These are phyloP conservation scores for Trichoderma citrinoviride DNA, from an alignment of 2,329 filamentous ascomycete species.

Conservation along the genomic window DNA sequence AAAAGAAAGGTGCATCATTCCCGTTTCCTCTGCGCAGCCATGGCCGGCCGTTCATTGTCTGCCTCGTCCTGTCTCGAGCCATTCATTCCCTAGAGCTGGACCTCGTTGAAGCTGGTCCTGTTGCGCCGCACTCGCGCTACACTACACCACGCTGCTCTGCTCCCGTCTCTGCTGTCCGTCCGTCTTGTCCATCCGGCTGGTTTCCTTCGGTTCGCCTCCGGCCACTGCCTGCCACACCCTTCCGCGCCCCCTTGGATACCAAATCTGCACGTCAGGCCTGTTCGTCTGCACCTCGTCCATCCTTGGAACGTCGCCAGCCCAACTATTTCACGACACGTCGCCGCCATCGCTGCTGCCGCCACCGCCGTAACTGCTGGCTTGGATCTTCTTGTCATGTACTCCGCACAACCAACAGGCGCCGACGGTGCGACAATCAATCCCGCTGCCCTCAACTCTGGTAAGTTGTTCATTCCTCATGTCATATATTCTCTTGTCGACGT, in stretches of 20 bases:
- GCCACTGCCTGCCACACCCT: constrained; percentile 24
- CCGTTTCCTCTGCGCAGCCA: constrained; percentile 4
- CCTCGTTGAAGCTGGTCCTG: constrained; percentile 13
- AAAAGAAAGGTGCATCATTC: not conserved
- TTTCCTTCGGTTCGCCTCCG: constrained; percentile 10
- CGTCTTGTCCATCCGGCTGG: constrained; percentile 5
- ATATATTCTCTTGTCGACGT: not conserved
- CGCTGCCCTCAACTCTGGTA: constrained; percentile 80
- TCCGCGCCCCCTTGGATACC: constrained; percentile 31
- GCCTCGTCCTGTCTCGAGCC: constrained; percentile 1
- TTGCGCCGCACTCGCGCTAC: constrained; percentile 21
- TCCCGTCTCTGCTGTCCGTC: constrained; percentile 9
- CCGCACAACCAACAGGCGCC: constrained; percentile 63
- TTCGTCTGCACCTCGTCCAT: constrained; percentile 44
- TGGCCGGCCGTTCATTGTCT: not conserved
- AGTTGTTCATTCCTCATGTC: constrained; percentile 33
- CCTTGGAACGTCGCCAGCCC: constrained; percentile 43
- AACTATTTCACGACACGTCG: constrained; percentile 63
- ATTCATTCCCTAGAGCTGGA: not conserved
- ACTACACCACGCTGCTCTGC: constrained; percentile 8
- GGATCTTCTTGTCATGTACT: constrained; percentile 38
- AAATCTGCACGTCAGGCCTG: constrained; percentile 51
- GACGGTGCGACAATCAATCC: constrained; percentile 89
- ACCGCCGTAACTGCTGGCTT: constrained; percentile 28
- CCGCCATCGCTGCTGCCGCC: constrained; percentile 47